phyloP scores from a whole-genome alignment of 2,329 filamentous ascomycete genomes.

The Cytospora mali region DNA sequence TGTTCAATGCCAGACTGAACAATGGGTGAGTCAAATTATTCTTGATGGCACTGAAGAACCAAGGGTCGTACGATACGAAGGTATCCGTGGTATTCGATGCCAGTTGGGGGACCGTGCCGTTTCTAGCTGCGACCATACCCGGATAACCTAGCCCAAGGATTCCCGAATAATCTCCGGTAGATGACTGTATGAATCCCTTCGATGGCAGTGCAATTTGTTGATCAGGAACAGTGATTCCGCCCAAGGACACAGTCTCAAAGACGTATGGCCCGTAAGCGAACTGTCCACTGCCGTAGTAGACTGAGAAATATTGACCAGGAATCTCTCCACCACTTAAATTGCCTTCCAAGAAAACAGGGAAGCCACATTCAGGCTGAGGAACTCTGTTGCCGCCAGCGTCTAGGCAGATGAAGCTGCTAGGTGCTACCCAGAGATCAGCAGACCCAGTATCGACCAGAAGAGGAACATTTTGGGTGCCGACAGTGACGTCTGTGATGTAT shows the following conservation, averaged over 20 bases:
- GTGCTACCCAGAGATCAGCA: constrained; percentile 23
- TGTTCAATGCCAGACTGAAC: constrained; percentile 25
- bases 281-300: constrained; percentile 20
- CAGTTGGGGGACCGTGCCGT: background rate
- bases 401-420: constrained; percentile 19
- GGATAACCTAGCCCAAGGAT: constrained; percentile 24
- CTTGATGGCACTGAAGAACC: constrained; percentile 23
- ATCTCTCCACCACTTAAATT: constrained; percentile 6
- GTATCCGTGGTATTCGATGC: constrained; percentile 3
- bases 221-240: constrained; percentile 7
- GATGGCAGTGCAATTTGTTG: constrained; percentile 24
- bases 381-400: constrained; percentile 1
- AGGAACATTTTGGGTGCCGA: constrained; percentile 33
- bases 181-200: constrained; percentile 8
- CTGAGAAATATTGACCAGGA: constrained; percentile 21
- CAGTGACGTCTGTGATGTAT: constrained; percentile 34
- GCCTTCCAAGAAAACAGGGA: constrained; percentile 4
- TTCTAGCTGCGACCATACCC: constrained; percentile 20
- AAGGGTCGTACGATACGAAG: constrained; percentile 14
- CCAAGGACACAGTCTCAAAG: constrained; percentile 12
- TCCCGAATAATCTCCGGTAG: constrained; percentile 20
- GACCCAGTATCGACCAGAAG: constrained; percentile 37
- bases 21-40: constrained; percentile 16
- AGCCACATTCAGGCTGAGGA: background rate
- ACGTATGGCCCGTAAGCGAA: constrained; percentile 21